Percentiles rank a stretch among this genome's conserved stretches.
phyloP scores from a whole-genome alignment of 2,329 filamentous ascomycete species.

The Colletotrichum nymphaeae region DNA sequence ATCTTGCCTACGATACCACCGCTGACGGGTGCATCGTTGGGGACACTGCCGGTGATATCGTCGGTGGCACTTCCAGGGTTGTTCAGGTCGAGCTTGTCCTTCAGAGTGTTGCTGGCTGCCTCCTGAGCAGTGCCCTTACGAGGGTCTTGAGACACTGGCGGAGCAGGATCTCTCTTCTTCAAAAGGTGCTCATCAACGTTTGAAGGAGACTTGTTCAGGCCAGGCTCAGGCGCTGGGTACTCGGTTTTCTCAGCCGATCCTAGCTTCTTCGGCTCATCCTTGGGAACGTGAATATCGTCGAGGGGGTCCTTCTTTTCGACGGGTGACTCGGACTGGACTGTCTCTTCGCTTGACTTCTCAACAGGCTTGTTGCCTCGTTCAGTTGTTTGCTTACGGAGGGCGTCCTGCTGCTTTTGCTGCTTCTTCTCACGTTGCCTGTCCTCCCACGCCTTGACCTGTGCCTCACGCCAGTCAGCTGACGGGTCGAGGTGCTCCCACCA shows the following conservation, averaged over 20 bases:
- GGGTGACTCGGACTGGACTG: background rate
- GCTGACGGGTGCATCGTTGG: conserved; percentile 34
- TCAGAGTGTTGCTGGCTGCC: conserved; percentile 38
- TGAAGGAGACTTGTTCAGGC: conserved; percentile 25
- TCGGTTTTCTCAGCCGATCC: conserved; percentile 34
- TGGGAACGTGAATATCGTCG: conserved; percentile 20
- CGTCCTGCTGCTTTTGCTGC: conserved; percentile 42
- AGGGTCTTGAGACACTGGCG: conserved; percentile 35
- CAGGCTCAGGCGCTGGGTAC: conserved; percentile 28
- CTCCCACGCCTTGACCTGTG: conserved; percentile 57
- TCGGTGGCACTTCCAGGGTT: background rate
- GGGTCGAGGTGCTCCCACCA: conserved; percentile 64
- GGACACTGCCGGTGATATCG: conserved; percentile 26
- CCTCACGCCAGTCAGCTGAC: conserved; percentile 53
- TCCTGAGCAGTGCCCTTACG: conserved; percentile 25
- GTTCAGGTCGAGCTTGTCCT: conserved; percentile 41
- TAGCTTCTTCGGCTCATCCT: conserved; percentile 28
- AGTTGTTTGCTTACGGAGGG: conserved; percentile 36
- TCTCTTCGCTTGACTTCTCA: background rate
- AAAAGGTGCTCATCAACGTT: conserved; percentile 32
- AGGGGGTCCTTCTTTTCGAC: conserved; percentile 23
- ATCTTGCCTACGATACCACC: conserved; percentile 40
- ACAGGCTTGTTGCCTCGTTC: conserved; percentile 9
- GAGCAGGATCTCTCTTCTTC: conserved; percentile 22
- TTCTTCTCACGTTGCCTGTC: conserved; percentile 50